phyloP scores from a whole-genome alignment of 306 rosid genomes.

The Fagus crenata region DNA sequence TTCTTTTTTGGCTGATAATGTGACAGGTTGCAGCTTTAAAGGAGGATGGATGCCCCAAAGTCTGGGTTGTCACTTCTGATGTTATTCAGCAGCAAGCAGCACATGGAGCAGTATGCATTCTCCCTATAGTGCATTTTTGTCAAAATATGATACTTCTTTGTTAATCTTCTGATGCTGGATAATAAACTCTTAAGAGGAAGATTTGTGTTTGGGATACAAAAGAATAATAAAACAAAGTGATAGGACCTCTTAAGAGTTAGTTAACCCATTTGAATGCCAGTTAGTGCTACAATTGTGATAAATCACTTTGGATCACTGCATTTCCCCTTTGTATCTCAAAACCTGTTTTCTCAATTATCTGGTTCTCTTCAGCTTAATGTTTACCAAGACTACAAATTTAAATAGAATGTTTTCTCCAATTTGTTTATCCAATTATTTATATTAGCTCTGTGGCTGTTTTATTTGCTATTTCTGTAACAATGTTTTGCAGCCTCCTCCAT shows the following conservation, averaged over 20 bases:
- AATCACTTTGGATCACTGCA: too few species aligned
- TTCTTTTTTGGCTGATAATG: conserved; percentile 17
- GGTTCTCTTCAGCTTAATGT: not conserved
- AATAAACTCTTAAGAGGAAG: too few species aligned
- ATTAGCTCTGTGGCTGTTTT: not conserved
- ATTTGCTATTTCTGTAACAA: not conserved
- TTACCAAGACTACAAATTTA: not conserved
- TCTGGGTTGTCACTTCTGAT: conserved; percentile 97
- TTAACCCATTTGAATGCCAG: too few species aligned
- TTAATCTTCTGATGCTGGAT: not conserved
- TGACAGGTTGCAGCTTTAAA: conserved; percentile 75
- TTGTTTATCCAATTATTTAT: not conserved
- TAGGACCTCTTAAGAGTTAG: too few species aligned
- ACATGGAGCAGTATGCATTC: conserved; percentile 73
- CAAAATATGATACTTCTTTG: conserved; percentile 20
- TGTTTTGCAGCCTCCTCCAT: not conserved
- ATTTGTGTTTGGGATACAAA: too few species aligned
- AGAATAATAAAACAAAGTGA: too few species aligned
- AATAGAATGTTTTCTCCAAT: not conserved
- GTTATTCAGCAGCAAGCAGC: conserved; percentile 78
- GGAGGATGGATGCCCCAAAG: conserved; percentile 94
- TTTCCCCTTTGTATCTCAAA: too few species aligned
- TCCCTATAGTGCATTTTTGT: conserved; percentile 30
- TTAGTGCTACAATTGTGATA: too few species aligned
- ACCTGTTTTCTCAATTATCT: not conserved